These are phyloP conservation scores for Mortierella sp. DNA, from an alignment of 371 early-diverging fungal genomes.

Conservation along the genomic window DNA sequence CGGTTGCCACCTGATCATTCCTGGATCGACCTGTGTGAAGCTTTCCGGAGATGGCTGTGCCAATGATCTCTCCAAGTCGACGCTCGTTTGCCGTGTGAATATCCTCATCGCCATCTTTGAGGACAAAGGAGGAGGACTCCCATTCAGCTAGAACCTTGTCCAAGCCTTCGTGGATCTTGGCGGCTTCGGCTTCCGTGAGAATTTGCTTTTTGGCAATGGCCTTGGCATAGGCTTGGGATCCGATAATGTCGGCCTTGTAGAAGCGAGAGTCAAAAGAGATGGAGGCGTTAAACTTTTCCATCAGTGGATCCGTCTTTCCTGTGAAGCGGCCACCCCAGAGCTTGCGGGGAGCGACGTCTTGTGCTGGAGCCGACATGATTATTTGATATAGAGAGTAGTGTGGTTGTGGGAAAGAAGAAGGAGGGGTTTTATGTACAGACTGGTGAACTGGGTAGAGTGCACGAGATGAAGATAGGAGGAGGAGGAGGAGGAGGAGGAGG, in stretches of 20 bases:
- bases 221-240: conserved; percentile 92
- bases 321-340: conserved; percentile 91
- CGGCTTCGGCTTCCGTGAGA: conserved; percentile 79
- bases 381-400: neutral
- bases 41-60: conserved; percentile 88
- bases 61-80: conserved; percentile 92
- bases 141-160: conserved; percentile 84
- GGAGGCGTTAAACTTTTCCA: conserved; percentile 96
- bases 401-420: neutral
- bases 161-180: conserved; percentile 80
- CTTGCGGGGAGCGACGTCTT: conserved; percentile 55
- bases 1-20: conserved; percentile 99
- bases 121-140: conserved; percentile 77
- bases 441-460: neutral
- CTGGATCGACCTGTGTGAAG: conserved; percentile 95
- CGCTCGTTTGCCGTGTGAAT: conserved; percentile 99
- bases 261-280: conserved; percentile 93
- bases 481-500: neutral
- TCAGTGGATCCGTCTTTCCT: conserved; percentile 93
- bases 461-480: neutral
- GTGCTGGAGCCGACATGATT: conserved; percentile 1
- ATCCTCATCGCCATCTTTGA: conserved; percentile 92
- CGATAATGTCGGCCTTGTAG: conserved; percentile 88
- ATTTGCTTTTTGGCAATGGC: conserved; percentile 82
- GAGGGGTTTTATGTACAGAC: neutral